Evolutionary conservation across 1,284 basidiomycete species (phyloP), one percentile per base, ranked within the genome.

Genomic region (Kalmanozyma brasiliensis): DNA sequence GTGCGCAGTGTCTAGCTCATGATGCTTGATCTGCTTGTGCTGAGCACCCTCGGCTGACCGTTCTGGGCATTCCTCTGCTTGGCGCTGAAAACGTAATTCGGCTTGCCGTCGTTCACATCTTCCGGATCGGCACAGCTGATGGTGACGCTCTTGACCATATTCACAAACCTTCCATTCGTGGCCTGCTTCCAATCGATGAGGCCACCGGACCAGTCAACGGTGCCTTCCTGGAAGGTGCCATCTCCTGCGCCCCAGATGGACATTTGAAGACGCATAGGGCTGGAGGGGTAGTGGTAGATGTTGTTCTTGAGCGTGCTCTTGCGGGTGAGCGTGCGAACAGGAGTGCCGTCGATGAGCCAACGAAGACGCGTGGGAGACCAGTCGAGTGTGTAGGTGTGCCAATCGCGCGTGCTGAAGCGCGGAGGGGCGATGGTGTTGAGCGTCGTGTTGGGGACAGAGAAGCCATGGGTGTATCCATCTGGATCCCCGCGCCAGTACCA

Each of bases 231-330:
- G 44, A 49, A 68, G 1, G 66, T 52, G 17, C 62, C 62, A 36
- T 63, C 67, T 19, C 74, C 71, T 2, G 64, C 72, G 14, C 68
- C 69, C 74, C 72, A 76, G 49, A 74, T 69, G 49, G 49, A 56
- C 7, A 76, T 35, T 23, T 76, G 74, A 11, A 74, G 34, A 5
- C 74, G 49, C 49, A 70, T 52, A 17, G 74, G 74, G 26, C 62
- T 61, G 8, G 52, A 51, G 0, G 74, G 74, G 53, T 64, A 76
- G 47, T 71, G 67, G 44, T 64, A 69, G 26, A 64, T 33, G 0
- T 58, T 42, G 3, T n/a, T 33, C 43, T 63, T 51, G 22, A 58
- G 40, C 4, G 61, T 59, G 24, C 62, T 44, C 16, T 65, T 64
- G 42, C 65, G 59, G 38, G 70, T 52, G 40, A 76, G 49, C 6